Evolutionary conservation across 345 rosid genomes (phyloP).

Genomic region (Gossypium sturtianum): DNA sequence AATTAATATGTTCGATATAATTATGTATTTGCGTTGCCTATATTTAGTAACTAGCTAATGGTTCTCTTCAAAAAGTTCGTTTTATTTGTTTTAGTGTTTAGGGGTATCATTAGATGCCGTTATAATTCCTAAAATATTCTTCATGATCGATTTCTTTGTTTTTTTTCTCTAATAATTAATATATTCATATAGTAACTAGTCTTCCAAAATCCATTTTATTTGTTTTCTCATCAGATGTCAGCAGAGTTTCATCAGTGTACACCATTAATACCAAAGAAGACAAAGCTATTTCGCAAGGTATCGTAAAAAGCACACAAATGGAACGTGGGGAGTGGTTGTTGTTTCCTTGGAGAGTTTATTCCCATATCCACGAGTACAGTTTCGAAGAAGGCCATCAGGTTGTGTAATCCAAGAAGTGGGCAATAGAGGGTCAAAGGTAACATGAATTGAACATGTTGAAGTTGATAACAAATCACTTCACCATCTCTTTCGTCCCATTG

Average conservation of each 20-base stretch:
- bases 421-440: constrained; percentile 34
- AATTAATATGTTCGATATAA: background rate
- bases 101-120: too few species aligned
- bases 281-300: constrained; percentile 40
- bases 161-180: background rate
- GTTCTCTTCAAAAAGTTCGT: too few species aligned
- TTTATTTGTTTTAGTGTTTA: too few species aligned
- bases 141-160: background rate
- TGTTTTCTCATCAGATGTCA: constrained; percentile 23
- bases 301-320: constrained; percentile 20
- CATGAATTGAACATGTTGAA: constrained; percentile 52
- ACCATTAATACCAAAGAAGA: constrained; percentile 34
- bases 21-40: background rate
- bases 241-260: constrained; percentile 44
- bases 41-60: background rate
- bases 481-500: constrained; percentile 19
- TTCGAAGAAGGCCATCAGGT: constrained; percentile 45
- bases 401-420: constrained; percentile 37
- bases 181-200: background rate
- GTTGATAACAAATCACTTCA: constrained; percentile 32
- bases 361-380: constrained; percentile 18
- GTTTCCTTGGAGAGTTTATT: constrained; percentile 40
- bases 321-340: constrained; percentile 51
- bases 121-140: too few species aligned
- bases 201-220: too few species aligned